Percentiles rank a stretch among this genome's conserved stretches.
These are phyloP conservation scores for Emmonsia crescens DNA, from an alignment of 2,329 filamentous ascomycete genomes.

Conservation along the genomic window DNA sequence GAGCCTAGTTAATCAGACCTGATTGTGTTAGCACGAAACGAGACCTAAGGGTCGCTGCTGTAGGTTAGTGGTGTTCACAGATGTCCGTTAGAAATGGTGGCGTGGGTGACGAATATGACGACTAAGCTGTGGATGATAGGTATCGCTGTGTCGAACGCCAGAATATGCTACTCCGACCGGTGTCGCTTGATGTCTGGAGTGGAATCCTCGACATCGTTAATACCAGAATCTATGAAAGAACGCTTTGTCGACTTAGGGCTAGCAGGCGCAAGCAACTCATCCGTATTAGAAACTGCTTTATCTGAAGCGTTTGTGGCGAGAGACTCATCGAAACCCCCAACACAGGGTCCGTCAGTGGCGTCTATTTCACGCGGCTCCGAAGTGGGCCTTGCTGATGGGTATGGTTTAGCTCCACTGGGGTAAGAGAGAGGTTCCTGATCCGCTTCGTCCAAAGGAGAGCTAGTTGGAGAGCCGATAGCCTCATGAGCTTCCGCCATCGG, in stretches of 20 bases:
- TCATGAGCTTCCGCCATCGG: constrained; percentile 4
- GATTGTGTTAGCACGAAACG: constrained; percentile 1
- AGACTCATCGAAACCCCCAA: not conserved
- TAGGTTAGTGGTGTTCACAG: not conserved
- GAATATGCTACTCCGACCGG: not conserved
- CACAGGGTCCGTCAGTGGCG: not conserved
- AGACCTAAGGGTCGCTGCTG: not conserved
- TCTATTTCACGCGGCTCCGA: not conserved
- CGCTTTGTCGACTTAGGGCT: constrained; percentile 4
- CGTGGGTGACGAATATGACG: not conserved
- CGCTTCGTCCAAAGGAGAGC: not conserved
- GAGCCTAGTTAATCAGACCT: not conserved
- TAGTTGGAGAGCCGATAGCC: not conserved
- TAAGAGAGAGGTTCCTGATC: not conserved
- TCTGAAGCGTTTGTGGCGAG: not conserved
- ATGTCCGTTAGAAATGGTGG: not conserved
- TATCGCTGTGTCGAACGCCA: not conserved
- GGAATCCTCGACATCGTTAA: not conserved
- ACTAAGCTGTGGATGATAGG: not conserved
- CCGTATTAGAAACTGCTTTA: not conserved
- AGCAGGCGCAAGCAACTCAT: not conserved
- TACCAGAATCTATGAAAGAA: constrained; percentile 2
- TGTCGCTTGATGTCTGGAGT: constrained; percentile 3
- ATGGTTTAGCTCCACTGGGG: not conserved
- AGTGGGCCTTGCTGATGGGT: not conserved